Conservation (phyloP, 176 grass and related monocot species). For the Carex myosuroides region DNA sequence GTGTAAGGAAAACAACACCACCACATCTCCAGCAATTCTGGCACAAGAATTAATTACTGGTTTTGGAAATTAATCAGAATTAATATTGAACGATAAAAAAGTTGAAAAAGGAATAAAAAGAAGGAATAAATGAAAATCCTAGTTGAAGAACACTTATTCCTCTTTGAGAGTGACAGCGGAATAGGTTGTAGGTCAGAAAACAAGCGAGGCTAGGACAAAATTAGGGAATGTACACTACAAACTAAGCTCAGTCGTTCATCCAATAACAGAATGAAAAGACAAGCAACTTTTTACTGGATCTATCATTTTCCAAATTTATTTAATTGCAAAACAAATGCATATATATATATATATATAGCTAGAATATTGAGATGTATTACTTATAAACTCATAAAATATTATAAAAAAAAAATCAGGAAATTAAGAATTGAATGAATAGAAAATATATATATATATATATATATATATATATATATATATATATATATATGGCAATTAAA, state of each 20-base stretch:
- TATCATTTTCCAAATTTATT: slow-evolving; percentile 13
- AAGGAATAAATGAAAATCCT: background rate
- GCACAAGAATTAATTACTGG: background rate
- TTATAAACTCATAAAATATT: no score
- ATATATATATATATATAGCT: no score
- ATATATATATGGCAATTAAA: no score
- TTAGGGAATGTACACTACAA: slow-evolving; percentile 8
- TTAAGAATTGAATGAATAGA: no score
- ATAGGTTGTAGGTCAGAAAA: background rate
- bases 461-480: no score
- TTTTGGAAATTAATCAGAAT: background rate
- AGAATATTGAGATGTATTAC: background rate
- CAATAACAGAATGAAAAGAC: slow-evolving; percentile 18
- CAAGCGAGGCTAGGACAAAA: background rate
- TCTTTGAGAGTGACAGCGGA: slow-evolving; percentile 16
- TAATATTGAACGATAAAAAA: background rate
- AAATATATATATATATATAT: no score
- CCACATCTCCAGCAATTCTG: slow-evolving; percentile 34
- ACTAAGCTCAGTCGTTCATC: background rate
- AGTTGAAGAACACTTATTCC: slow-evolving; percentile 16
- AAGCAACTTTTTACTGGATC: slow-evolving; percentile 20
- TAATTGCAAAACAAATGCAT: background rate
- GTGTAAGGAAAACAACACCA: slow-evolving; percentile 23
- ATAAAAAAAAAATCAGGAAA: no score
- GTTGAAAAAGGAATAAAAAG: background rate